These are phyloP conservation scores for Microdochium nivale DNA, from an alignment of 2,329 filamentous ascomycete genomes.

Conservation along the genomic window DNA sequence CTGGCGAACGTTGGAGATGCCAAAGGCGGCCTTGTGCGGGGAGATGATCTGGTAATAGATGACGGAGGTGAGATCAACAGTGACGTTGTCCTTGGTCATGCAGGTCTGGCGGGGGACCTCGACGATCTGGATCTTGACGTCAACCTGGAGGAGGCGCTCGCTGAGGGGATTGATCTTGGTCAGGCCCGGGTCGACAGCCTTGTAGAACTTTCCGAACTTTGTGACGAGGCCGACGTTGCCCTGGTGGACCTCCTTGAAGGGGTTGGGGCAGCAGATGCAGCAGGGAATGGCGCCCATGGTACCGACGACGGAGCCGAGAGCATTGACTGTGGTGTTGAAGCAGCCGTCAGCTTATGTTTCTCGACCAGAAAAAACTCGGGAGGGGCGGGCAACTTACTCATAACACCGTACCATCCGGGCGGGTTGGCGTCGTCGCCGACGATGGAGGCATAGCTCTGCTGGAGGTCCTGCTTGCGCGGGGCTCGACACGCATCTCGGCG, in stretches of 20 bases:
- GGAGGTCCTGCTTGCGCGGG: conserved; percentile 73
- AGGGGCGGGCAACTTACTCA: conserved; percentile 54
- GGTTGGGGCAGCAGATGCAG: conserved; percentile 88
- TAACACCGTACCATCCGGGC: conserved; percentile 81
- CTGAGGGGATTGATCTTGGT: conserved; percentile 96
- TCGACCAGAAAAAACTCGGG: neutral
- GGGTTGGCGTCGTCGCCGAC: conserved; percentile 57
- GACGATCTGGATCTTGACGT: conserved; percentile 98
- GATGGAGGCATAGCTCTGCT: conserved; percentile 66
- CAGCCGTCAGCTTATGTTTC: conserved; percentile 1
- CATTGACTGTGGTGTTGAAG: conserved; percentile 47
- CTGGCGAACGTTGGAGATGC: conserved; percentile 88
- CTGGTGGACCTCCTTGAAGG: conserved; percentile 85
- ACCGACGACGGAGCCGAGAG: conserved; percentile 66
- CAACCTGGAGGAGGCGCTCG: conserved; percentile 82
- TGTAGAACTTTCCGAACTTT: conserved; percentile 90
- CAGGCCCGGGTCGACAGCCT: conserved; percentile 91
- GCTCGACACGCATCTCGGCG: conserved; percentile 62
- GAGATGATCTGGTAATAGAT: conserved; percentile 98
- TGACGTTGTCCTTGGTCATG: conserved; percentile 99
- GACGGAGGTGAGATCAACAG: conserved; percentile 84
- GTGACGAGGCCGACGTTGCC: conserved; percentile 93
- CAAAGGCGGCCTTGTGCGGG: conserved; percentile 94
- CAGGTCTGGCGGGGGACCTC: conserved; percentile 94
- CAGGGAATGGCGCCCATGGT: conserved; percentile 80